Evolutionary conservation across 2,329 filamentous ascomycete species (phyloP), one percentile per base, ranked within the genome.

Genomic region (Fusarium phyllophilum): DNA sequence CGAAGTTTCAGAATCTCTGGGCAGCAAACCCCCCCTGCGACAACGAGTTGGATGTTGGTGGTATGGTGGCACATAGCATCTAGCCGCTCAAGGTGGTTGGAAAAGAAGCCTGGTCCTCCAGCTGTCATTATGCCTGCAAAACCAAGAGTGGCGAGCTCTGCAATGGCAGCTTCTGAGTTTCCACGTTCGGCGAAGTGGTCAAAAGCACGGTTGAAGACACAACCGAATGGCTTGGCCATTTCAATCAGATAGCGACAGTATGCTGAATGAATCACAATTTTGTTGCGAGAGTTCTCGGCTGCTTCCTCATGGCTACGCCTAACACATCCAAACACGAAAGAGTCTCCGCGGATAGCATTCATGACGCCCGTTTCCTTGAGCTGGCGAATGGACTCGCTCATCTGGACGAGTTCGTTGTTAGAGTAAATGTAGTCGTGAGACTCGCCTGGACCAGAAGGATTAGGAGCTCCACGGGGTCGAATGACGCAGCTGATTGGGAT

Each of bases 171-270:
- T 14, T 63, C 56, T 51, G 75, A 70, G 14, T 73, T 65, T 39
- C 72, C 52, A 15, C 66, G 57, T 10, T 68, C 79, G 7, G 87
- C 74, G 17, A 89, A 79, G 24, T 83, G 81, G 75, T 90, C 89
- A 66, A 89, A 89, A 5, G 89, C 89, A 22, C 89, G 85, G 78
- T 89, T 88, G 70, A 90, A 87, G n/a, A 88, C 84, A 70, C 85
- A 86, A 22, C 78, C 78, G 38, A 84, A 83, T 5, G 85, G 86
- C 12, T 70, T 75, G 0, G 87, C 85, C 20, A 82, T 78, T 6
- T 74, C 45, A 2, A 88, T 80, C 8, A 90, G 83, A 58, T 73
- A 70, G 6, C 39, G 59, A 75, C 85, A 87, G 49, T 81, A 75
- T n/a, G 78, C 72, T 12, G 75, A 70, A 71, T 90, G 85, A n/a